phyloP scores from a whole-genome alignment of 2,329 filamentous ascomycete genomes.

The Pseudogymnoascus verrucosus region DNA sequence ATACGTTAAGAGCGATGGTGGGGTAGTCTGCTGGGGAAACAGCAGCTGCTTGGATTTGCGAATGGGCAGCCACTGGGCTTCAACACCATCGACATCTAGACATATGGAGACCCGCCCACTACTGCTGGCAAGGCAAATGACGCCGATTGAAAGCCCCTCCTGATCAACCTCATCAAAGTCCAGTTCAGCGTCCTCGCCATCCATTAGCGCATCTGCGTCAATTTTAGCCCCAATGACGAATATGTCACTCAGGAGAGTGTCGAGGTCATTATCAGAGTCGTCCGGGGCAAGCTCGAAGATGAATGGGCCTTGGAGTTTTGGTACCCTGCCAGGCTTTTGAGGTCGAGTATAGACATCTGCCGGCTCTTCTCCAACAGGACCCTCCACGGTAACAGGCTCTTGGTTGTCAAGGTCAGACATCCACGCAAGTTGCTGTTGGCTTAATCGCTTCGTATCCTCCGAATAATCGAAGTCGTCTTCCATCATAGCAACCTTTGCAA shows the following conservation, averaged over 20 bases:
- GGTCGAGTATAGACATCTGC: constrained; percentile 51
- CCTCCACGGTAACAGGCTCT: constrained; percentile 49
- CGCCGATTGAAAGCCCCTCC: constrained; percentile 51
- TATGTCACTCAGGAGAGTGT: constrained; percentile 52
- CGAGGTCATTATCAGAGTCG: constrained; percentile 46
- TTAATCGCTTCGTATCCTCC: constrained; percentile 45
- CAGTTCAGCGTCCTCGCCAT: constrained; percentile 55
- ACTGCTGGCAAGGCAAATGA: constrained; percentile 52
- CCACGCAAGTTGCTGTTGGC: constrained; percentile 59
- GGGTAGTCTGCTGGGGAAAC: constrained; percentile 31
- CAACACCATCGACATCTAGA: constrained; percentile 52
- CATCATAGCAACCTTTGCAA: constrained; percentile 59
- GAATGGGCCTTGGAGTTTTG: constrained; percentile 56
- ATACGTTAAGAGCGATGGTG: constrained; percentile 49
- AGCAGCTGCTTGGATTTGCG: constrained; percentile 40
- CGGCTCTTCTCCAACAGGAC: constrained; percentile 39
- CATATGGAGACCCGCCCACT: constrained; percentile 55
- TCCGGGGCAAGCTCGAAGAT: constrained; percentile 42
- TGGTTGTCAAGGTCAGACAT: constrained; percentile 59
- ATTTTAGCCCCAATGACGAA: constrained; percentile 55
- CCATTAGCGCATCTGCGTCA: constrained; percentile 51
- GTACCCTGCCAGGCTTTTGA: constrained; percentile 47
- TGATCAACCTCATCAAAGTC: constrained; percentile 48
- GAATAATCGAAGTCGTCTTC: constrained; percentile 51
- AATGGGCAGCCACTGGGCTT: constrained; percentile 58